A percentile compares a stretch with the other conserved stretches of the same genome.
phyloP scores from a whole-genome alignment of 805 yeast genomes.

The Saccharomycopsis microspora region DNA sequence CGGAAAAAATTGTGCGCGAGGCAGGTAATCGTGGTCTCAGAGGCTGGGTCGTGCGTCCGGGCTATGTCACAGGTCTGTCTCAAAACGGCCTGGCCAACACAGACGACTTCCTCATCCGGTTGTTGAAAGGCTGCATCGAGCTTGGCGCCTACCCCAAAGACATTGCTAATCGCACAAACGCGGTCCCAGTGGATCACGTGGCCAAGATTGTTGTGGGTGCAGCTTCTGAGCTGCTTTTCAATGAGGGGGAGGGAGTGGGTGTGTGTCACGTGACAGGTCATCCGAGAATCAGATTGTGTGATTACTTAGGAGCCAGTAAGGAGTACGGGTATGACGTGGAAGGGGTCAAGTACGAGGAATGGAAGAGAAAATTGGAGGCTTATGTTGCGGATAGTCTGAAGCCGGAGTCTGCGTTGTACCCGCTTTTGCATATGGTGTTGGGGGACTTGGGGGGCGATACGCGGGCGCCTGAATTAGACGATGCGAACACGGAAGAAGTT shows the following conservation, averaged over 20 bases:
- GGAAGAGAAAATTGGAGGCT: slow-evolving; percentile 70
- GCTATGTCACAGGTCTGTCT: slow-evolving; percentile 86
- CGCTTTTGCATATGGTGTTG: slow-evolving; percentile 85
- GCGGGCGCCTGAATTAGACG: slow-evolving; percentile 93
- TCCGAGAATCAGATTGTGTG: slow-evolving; percentile 76
- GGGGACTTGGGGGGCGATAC: slow-evolving; percentile 87
- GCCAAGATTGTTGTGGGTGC: slow-evolving; percentile 83
- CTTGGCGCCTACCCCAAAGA: slow-evolving; percentile 69
- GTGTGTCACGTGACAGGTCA: slow-evolving; percentile 98
- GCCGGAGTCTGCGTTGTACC: slow-evolving; percentile 75
- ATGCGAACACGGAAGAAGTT: slow-evolving; percentile 64
- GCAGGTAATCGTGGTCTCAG: slow-evolving; percentile 84
- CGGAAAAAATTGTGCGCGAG: slow-evolving; percentile 75
- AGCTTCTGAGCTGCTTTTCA: slow-evolving; percentile 29
- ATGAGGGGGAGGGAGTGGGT: slow-evolving; percentile 26
- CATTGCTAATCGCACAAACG: slow-evolving; percentile 78
- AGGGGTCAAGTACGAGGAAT: slow-evolving; percentile 55
- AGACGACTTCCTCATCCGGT: slow-evolving; percentile 89
- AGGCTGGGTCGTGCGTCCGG: slow-evolving; percentile 91
- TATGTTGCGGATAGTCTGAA: slow-evolving; percentile 57
- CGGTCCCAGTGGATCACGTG: slow-evolving; percentile 98
- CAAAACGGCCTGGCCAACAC: slow-evolving; percentile 84
- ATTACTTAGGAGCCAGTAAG: slow-evolving; percentile 55
- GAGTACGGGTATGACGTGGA: slow-evolving; percentile 63
- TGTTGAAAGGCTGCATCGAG: slow-evolving; percentile 91